These are phyloP conservation scores for Friedmanniomyces endolithicus DNA, from an alignment of 495 filamentous ascomycete genomes.

Conservation along the genomic window DNA sequence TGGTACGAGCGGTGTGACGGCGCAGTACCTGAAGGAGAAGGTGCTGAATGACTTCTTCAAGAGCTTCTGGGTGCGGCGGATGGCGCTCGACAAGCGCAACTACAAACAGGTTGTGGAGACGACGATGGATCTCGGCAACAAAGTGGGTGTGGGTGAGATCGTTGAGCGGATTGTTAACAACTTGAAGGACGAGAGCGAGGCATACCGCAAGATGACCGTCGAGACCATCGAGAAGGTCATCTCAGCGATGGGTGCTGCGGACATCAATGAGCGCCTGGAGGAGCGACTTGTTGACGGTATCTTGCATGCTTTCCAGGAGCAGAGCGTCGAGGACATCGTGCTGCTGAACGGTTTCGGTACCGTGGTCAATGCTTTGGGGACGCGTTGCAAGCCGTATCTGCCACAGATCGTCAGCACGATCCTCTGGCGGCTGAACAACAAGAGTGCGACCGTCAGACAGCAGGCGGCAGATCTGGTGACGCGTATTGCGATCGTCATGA, in stretches of 20 bases:
- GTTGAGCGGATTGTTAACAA: slow-evolving; percentile 85
- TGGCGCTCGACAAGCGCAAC: slow-evolving; percentile 94
- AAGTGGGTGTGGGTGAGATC: slow-evolving; percentile 91
- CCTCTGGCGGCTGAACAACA: slow-evolving; percentile 96
- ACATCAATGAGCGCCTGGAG: slow-evolving; percentile 84
- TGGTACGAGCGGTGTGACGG: slow-evolving; percentile 86
- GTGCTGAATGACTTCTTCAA: slow-evolving; percentile 96
- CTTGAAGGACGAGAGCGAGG: slow-evolving; percentile 94
- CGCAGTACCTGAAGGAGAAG: slow-evolving; percentile 85
- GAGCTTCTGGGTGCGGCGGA: slow-evolving; percentile 93
- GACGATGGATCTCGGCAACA: slow-evolving; percentile 92
- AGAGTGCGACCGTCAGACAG: slow-evolving; percentile 87
- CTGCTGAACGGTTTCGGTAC: slow-evolving; percentile 99
- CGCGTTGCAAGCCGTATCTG: slow-evolving; percentile 88
- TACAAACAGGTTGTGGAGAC: slow-evolving; percentile 97
- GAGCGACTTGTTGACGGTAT: slow-evolving; percentile 92
- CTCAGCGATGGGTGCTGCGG: slow-evolving; percentile 80
- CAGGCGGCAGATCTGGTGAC: slow-evolving; percentile 95
- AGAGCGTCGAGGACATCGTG: slow-evolving; percentile 89
- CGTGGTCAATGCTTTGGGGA: slow-evolving; percentile 88
- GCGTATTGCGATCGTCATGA: slow-evolving; percentile 96
- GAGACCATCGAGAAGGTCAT: slow-evolving; percentile 96
- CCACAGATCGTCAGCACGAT: slow-evolving; percentile 94
- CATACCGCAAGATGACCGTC: slow-evolving; percentile 97
- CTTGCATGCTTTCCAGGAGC: slow-evolving; percentile 95